These are phyloP conservation scores for Kodamaea laetipori DNA, from an alignment of 805 yeast genomes.

Conservation along the genomic window DNA sequence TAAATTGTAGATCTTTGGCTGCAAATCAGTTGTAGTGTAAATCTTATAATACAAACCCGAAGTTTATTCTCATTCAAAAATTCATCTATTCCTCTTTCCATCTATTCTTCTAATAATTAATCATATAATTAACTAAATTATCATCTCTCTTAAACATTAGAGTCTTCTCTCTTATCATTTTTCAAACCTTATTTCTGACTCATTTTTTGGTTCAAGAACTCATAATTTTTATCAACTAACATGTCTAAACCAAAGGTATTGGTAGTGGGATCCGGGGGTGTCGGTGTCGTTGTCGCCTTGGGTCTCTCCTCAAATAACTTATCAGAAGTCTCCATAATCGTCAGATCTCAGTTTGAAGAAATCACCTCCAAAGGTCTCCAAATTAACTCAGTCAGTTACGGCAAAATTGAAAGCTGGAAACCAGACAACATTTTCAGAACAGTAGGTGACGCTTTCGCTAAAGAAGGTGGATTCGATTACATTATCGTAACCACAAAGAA, in stretches of 20 bases:
- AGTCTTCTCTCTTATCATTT: too few species aligned
- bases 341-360: slow-evolving; percentile 63
- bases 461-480: slow-evolving; percentile 35
- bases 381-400: slow-evolving; percentile 65
- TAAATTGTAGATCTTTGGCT: too few species aligned
- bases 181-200: too few species aligned
- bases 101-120: too few species aligned
- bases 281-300: slow-evolving; percentile 76
- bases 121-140: too few species aligned
- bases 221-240: background rate
- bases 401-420: slow-evolving; percentile 52
- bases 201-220: background rate
- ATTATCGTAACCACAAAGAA: slow-evolving; percentile 43
- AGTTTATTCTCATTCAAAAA: too few species aligned
- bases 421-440: slow-evolving; percentile 51
- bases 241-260: slow-evolving; percentile 41
- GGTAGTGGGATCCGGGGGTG: slow-evolving; percentile 83
- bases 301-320: slow-evolving; percentile 52
- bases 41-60: too few species aligned
- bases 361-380: slow-evolving; percentile 56
- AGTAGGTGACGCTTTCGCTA: slow-evolving; percentile 45
- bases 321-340: slow-evolving; percentile 59
- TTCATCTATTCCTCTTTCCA: too few species aligned
- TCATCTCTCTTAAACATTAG: too few species aligned
- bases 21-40: too few species aligned